phyloP scores from a whole-genome alignment of 2,329 filamentous ascomycete species.

The Blastomyces gilchristii region DNA sequence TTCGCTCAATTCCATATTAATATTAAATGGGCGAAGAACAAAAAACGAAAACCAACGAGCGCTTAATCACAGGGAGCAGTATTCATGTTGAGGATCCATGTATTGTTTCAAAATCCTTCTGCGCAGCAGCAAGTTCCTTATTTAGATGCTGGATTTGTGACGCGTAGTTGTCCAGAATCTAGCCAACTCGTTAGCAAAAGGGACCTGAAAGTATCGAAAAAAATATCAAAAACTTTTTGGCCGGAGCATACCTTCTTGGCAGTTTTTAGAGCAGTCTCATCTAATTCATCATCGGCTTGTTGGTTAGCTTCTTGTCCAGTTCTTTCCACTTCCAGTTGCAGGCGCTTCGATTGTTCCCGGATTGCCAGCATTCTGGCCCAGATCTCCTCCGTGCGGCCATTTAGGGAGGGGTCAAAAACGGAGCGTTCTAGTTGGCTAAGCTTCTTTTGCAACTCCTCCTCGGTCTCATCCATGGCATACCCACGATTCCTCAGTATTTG shows the following conservation, averaged over 20 bases:
- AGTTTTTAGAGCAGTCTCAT: conserved; percentile 49
- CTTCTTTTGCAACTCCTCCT: conserved; percentile 54
- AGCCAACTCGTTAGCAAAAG: conserved; percentile 5
- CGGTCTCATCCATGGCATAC: conserved; percentile 54
- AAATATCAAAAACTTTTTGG: background rate
- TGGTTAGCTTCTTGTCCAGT: conserved; percentile 34
- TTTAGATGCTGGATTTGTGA: conserved; percentile 47
- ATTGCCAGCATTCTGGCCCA: conserved; percentile 57
- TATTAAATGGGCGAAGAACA: conserved; percentile 1
- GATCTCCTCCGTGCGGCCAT: conserved; percentile 53
- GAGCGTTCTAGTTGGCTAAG: conserved; percentile 47
- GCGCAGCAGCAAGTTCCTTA: conserved; percentile 50
- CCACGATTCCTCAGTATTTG: conserved; percentile 54
- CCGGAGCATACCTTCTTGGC: conserved; percentile 46
- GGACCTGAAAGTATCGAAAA: background rate
- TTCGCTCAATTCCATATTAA: background rate
- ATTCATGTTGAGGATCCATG: conserved; percentile 29
- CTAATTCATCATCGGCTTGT: conserved; percentile 39
- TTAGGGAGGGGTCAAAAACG: conserved; percentile 51
- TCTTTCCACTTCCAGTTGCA: conserved; percentile 52
- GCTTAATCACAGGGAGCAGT: conserved; percentile 13
- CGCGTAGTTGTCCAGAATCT: conserved; percentile 44
- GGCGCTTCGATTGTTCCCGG: conserved; percentile 47
- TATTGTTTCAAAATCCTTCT: conserved; percentile 50
- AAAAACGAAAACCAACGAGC: conserved; percentile 2